phyloP scores from a whole-genome alignment of 2,329 filamentous ascomycete species.

The Alternaria metachromatica region DNA sequence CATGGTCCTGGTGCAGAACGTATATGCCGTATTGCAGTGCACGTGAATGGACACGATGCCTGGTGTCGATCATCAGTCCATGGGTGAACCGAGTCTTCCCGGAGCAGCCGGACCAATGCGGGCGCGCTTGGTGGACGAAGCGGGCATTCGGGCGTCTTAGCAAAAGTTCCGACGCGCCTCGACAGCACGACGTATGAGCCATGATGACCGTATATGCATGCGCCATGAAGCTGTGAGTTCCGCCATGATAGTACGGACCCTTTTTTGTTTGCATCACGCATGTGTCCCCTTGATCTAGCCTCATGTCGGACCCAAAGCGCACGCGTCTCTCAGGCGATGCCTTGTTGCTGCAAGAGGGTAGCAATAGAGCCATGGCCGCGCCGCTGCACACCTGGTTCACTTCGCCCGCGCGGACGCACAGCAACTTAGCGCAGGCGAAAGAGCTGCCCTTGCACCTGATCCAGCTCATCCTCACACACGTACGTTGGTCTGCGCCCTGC shows the following conservation, averaged over 20 bases:
- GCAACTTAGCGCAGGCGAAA: conserved; percentile 36
- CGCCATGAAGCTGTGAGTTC: neutral
- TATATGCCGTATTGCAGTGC: neutral
- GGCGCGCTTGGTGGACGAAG: conserved; percentile 10
- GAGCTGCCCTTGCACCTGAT: conserved; percentile 65
- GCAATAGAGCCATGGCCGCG: conserved; percentile 30
- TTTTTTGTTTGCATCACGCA: neutral
- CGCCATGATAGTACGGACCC: conserved; percentile 1
- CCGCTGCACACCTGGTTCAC: conserved; percentile 43
- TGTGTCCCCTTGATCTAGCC: conserved; percentile 12
- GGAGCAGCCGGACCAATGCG: conserved; percentile 27
- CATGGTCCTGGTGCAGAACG: neutral
- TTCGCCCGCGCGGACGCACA: conserved; percentile 41
- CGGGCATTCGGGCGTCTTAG: conserved; percentile 11
- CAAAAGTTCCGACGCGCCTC: conserved; percentile 1
- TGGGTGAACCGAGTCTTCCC: neutral
- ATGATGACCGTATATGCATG: neutral
- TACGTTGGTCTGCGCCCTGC: conserved; percentile 41
- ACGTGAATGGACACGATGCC: neutral
- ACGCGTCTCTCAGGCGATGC: conserved; percentile 16
- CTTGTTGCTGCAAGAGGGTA: conserved; percentile 1
- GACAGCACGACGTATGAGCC: neutral
- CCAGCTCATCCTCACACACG: conserved; percentile 62
- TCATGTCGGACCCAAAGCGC: conserved; percentile 30
- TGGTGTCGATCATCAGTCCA: conserved; percentile 3